A percentile compares a stretch with the other conserved stretches of the same genome.
Conservation (phyloP, 345 rosid species). For the Iberis pinnata region DNA sequence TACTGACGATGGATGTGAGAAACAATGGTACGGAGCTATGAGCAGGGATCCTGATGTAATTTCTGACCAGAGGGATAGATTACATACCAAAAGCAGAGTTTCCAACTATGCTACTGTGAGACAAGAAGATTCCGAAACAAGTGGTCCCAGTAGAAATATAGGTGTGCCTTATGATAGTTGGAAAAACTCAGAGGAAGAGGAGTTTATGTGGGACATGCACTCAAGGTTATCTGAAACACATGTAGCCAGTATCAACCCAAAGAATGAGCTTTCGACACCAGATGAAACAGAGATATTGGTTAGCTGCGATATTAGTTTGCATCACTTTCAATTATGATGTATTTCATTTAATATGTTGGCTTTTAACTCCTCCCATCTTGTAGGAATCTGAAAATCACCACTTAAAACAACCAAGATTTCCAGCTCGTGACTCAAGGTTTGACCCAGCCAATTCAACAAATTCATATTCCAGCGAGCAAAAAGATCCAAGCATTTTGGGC, state of each 20-base stretch:
- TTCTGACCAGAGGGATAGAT: conserved; percentile 59
- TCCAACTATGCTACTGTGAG: conserved; percentile 45
- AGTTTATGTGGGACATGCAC: conserved; percentile 92
- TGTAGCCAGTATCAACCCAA: conserved; percentile 35
- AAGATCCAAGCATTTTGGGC: conserved; percentile 37
- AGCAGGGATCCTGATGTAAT: conserved; percentile 44
- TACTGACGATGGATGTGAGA: conserved; percentile 55
- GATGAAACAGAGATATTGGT: conserved; percentile 69
- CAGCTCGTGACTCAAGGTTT: conserved; percentile 37
- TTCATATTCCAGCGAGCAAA: conserved; percentile 47
- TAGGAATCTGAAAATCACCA: conserved; percentile 58
- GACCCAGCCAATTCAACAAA: conserved; percentile 41
- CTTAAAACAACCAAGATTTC: conserved; percentile 36
- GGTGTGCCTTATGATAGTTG: conserved; percentile 55
- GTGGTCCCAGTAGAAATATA: conserved; percentile 36
- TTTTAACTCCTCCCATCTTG: conserved; percentile 21
- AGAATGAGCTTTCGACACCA: conserved; percentile 46
- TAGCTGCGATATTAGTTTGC: conserved; percentile 21
- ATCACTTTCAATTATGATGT: background rate
- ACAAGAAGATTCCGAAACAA: conserved; percentile 38
- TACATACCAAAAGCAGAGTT: conserved; percentile 44
- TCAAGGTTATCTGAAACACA: conserved; percentile 61
- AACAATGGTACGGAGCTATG: conserved; percentile 49
- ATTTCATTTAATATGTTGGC: background rate
- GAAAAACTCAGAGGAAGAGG: conserved; percentile 96